These are phyloP conservation scores for Herpotrichia juniperi DNA, from an alignment of 2,329 filamentous ascomycete genomes.

Conservation along the genomic window DNA sequence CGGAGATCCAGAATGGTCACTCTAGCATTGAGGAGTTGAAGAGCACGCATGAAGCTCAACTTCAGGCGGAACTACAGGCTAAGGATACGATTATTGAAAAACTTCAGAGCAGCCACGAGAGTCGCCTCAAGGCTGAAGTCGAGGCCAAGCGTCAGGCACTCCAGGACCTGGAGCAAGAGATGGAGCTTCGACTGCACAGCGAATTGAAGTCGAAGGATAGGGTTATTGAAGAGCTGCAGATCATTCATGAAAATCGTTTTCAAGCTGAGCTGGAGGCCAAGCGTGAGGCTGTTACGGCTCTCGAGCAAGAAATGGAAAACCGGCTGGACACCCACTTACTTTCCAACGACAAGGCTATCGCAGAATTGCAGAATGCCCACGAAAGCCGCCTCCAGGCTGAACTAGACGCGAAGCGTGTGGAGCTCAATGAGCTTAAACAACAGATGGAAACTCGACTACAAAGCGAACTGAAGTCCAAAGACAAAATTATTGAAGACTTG, in stretches of 20 bases:
- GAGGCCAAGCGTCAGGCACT: neutral
- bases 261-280: conserved; percentile 17
- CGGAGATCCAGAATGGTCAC: no score
- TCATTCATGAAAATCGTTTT: conserved; percentile 26
- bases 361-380: conserved; percentile 25
- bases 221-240: conserved; percentile 30
- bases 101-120: conserved; percentile 26
- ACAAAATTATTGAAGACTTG: conserved; percentile 32
- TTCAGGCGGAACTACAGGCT: conserved; percentile 22
- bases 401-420: neutral
- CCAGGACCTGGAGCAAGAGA: neutral
- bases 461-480: conserved; percentile 30
- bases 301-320: neutral
- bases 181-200: neutral
- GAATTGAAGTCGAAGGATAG: conserved; percentile 34
- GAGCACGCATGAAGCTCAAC: no score
- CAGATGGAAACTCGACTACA: conserved; percentile 3
- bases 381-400: conserved; percentile 29
- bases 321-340: conserved; percentile 22
- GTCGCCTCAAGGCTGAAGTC: conserved; percentile 23
- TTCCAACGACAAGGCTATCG: conserved; percentile 32
- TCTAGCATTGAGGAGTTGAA: no score
- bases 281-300: neutral
- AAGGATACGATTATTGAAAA: conserved; percentile 37
- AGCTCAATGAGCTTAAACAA: conserved; percentile 13